phyloP scores from a whole-genome alignment of 208 protist genomes.

The Eutreptiella sp. region DNA sequence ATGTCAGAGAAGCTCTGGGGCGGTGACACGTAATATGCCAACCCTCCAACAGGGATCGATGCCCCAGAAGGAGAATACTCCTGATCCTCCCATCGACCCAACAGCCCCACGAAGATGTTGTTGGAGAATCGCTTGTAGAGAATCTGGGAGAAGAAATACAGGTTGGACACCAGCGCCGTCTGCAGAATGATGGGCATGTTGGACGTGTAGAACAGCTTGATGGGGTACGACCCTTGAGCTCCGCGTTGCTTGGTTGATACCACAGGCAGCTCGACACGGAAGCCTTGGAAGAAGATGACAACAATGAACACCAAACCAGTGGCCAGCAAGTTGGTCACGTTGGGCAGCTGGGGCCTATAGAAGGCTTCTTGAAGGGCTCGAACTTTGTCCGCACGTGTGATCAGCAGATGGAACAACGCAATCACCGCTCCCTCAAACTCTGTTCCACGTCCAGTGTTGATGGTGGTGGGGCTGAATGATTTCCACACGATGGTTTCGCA shows the following conservation, averaged over 20 bases:
- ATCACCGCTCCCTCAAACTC: constrained; percentile 99
- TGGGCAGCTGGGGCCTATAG: constrained; percentile 98
- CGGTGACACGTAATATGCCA: constrained; percentile 98
- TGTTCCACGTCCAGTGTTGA: constrained; percentile 93
- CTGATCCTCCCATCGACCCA: constrained; percentile 92
- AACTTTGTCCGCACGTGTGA: constrained; percentile 91
- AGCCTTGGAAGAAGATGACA: constrained; percentile 99
- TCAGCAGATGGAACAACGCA: constrained; percentile 96
- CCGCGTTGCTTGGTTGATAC: constrained; percentile 69
- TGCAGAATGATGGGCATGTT: constrained; percentile 99
- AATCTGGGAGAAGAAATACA: constrained; percentile 99
- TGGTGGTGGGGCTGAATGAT: constrained; percentile 95
- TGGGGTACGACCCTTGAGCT: constrained; percentile 88
- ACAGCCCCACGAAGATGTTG: constrained; percentile 95
- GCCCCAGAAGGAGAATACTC: constrained; percentile 58
- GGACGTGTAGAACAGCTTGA: constrained; percentile 99
- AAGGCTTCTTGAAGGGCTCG: constrained; percentile 98
- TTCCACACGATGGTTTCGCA: constrained; percentile 99
- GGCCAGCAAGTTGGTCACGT: constrained; percentile 98
- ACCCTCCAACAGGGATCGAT: constrained; percentile 88
- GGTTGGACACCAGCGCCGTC: constrained; percentile 96
- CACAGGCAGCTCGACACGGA: constrained; percentile 93
- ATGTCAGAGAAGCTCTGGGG: constrained; percentile 87
- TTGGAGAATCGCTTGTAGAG: constrained; percentile 94
- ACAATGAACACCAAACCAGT: constrained; percentile 98